Conservation (phyloP, 2,329 filamentous ascomycete genomes). For the Xylariaceae sp. region DNA sequence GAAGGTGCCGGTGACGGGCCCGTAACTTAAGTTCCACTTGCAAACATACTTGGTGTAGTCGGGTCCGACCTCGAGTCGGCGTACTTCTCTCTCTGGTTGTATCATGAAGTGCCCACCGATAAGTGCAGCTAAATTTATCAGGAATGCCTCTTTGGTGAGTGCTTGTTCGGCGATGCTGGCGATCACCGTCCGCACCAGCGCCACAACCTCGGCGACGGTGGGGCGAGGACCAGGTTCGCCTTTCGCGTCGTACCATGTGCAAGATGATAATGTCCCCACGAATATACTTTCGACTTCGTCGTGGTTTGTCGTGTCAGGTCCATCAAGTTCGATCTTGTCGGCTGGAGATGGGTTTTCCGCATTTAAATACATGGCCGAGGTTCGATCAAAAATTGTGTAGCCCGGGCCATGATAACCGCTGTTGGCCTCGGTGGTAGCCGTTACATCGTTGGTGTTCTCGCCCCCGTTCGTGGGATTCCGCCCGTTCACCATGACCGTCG, state of each 20-base stretch:
- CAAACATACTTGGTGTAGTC: constrained; percentile 47
- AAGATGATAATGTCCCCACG: constrained; percentile 46
- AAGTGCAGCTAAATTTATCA: constrained; percentile 57
- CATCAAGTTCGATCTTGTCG: constrained; percentile 30
- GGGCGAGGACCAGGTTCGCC: constrained; percentile 43
- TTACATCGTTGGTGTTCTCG: not conserved
- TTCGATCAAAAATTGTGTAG: constrained; percentile 28
- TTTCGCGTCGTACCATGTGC: constrained; percentile 48
- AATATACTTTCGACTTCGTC: constrained; percentile 54
- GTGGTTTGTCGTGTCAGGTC: constrained; percentile 51
- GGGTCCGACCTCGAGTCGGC: constrained; percentile 41
- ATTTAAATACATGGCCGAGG: constrained; percentile 27
- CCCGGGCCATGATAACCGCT: constrained; percentile 3
- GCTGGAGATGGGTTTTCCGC: constrained; percentile 22
- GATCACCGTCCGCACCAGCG: constrained; percentile 51
- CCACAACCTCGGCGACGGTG: constrained; percentile 49
- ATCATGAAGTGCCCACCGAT: constrained; percentile 51
- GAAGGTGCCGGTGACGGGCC: constrained; percentile 50
- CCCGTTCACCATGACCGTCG: constrained; percentile 51
- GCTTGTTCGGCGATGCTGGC: constrained; percentile 50
- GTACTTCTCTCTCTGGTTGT: constrained; percentile 40
- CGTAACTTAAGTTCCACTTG: constrained; percentile 54
- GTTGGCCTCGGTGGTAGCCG: constrained; percentile 4
- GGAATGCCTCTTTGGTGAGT: constrained; percentile 50
- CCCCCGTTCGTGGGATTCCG: constrained; percentile 31